Conservation (phyloP, 192 early-diverging fungal species). For the Lobosporangium transversale region DNA sequence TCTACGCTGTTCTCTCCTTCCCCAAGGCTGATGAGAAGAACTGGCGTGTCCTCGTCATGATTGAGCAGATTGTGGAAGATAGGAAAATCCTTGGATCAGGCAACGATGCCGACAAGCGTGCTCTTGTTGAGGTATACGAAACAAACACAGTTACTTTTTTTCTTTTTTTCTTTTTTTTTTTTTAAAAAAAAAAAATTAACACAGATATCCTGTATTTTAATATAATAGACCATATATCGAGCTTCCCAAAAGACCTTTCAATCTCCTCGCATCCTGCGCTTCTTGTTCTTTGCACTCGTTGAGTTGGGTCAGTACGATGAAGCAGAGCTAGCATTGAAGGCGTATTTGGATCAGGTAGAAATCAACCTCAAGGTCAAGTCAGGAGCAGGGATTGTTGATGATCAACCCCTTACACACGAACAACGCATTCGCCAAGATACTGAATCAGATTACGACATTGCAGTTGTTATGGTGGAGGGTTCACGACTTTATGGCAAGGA, state of each 20-base stretch:
- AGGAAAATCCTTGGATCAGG: slow-evolving; percentile 63
- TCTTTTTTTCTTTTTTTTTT: background rate
- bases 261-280: slow-evolving; percentile 73
- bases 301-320: slow-evolving; percentile 78
- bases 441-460: slow-evolving; percentile 35
- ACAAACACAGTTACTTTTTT: background rate
- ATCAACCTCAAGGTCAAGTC: slow-evolving; percentile 44
- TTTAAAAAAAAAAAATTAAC: background rate
- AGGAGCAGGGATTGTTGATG: too few relatives aligned
- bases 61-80: slow-evolving; percentile 71
- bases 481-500: slow-evolving; percentile 37
- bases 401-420: slow-evolving; percentile 16
- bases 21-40: slow-evolving; percentile 72
- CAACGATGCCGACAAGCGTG: slow-evolving; percentile 62
- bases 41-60: slow-evolving; percentile 64
- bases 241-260: slow-evolving; percentile 74
- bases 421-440: slow-evolving; percentile 32
- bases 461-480: slow-evolving; percentile 30
- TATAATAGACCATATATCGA: slow-evolving; percentile 67
- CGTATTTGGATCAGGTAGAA: slow-evolving; percentile 69
- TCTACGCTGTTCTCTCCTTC: slow-evolving; percentile 64
- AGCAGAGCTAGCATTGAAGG: slow-evolving; percentile 70
- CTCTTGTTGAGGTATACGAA: slow-evolving; percentile 60
- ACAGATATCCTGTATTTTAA: background rate
- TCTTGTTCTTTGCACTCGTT: slow-evolving; percentile 66